phyloP scores from a whole-genome alignment of 805 yeast species.

The Kluyveromyces siamensis region DNA sequence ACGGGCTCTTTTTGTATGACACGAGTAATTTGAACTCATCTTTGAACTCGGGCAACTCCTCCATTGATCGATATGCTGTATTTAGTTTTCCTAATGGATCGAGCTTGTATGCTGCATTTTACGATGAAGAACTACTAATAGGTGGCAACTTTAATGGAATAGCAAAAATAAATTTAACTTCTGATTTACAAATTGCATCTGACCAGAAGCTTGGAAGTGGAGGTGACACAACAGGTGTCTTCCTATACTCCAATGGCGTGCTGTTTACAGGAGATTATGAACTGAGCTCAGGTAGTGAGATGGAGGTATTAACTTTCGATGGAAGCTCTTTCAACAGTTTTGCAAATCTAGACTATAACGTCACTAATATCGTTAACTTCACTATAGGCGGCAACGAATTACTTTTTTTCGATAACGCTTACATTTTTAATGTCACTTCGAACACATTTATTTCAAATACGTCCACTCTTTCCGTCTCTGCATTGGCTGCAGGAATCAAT shows the following conservation, averaged over 20 bases:
- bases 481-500: conserved; percentile 23
- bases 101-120: conserved; percentile 21
- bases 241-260: conserved; percentile 28
- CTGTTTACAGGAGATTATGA: conserved; percentile 21
- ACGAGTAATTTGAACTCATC: conserved; percentile 50
- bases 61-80: conserved; percentile 34
- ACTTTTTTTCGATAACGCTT: conserved; percentile 17
- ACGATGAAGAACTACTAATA: conserved; percentile 36
- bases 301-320: conserved; percentile 12
- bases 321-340: conserved; percentile 12
- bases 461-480: conserved; percentile 17
- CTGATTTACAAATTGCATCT: conserved; percentile 12
- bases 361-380: conserved; percentile 12
- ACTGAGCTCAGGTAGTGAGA: conserved; percentile 3
- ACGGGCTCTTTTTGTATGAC: conserved; percentile 80
- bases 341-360: conserved; percentile 5
- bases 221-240: conserved; percentile 15
- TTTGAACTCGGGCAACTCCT: conserved; percentile 38
- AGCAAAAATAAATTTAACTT: conserved; percentile 23
- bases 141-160: conserved; percentile 39
- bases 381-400: conserved; percentile 14
- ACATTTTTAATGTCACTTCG: conserved; percentile 24
- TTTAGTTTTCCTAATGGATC: conserved; percentile 21
- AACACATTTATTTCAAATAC: conserved; percentile 11
- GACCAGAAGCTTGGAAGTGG: conserved; percentile 7